Conservation (phyloP, 1,139 yeast genomes). For the Geotrichum phurueaensis region DNA sequence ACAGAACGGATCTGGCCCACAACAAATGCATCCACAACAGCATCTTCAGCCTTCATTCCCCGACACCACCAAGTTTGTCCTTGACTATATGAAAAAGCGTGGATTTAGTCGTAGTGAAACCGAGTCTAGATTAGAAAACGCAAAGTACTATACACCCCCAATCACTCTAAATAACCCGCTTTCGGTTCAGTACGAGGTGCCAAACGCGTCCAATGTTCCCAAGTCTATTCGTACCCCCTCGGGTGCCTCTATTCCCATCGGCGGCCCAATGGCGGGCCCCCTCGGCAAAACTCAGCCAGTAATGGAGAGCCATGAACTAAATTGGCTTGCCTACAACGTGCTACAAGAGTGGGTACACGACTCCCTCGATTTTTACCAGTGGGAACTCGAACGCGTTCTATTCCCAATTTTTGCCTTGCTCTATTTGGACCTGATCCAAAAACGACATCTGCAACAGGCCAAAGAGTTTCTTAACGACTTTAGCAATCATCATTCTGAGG, state of each 20-base stretch:
- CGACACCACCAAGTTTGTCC: slow-evolving; percentile 39
- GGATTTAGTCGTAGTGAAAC: slow-evolving; percentile 95
- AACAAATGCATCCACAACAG: neutral
- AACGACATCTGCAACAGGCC: slow-evolving; percentile 56
- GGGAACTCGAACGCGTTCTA: slow-evolving; percentile 74
- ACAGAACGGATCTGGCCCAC: neutral
- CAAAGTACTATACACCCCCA: slow-evolving; percentile 60
- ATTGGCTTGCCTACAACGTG: slow-evolving; percentile 61
- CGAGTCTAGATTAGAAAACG: slow-evolving; percentile 81
- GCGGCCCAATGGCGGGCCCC: slow-evolving; percentile 20
- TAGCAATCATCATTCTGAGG: slow-evolving; percentile 65
- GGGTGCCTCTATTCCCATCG: slow-evolving; percentile 17
- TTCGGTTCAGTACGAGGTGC: neutral
- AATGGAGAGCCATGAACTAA: neutral
- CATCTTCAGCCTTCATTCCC: slow-evolving; percentile 5
- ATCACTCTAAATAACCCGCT: slow-evolving; percentile 18
- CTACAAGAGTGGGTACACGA: slow-evolving; percentile 85
- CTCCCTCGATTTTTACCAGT: slow-evolving; percentile 84
- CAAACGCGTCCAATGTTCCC: slow-evolving; percentile 6
- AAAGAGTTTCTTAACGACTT: slow-evolving; percentile 70
- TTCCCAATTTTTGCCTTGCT: slow-evolving; percentile 89
- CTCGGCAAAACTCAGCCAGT: neutral
- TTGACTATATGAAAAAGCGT: slow-evolving; percentile 86
- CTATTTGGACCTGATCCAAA: slow-evolving; percentile 68
- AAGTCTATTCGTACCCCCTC: neutral